phyloP scores from a whole-genome alignment of 768 basidiomycete genomes.

The Podaxis sp. region DNA sequence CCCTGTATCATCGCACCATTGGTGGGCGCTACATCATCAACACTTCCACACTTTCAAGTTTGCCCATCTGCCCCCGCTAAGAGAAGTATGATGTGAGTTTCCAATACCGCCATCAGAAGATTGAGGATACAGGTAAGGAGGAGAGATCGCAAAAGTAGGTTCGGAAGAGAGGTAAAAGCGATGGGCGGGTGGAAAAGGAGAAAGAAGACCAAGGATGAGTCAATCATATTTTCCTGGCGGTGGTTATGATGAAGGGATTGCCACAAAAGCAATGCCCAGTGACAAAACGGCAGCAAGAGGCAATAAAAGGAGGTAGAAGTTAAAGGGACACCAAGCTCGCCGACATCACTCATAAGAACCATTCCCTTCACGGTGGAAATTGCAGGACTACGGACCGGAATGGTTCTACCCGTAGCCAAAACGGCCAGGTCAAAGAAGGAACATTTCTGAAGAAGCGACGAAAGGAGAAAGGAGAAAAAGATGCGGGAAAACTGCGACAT shows the following conservation, averaged over 20 bases:
- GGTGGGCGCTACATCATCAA: conserved; percentile 38
- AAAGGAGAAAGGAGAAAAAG: background rate
- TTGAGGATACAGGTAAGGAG: background rate
- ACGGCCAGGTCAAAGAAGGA: background rate
- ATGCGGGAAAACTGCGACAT: conserved; percentile 13
- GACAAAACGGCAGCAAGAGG: no score
- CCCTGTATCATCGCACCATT: background rate
- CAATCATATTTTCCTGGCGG: background rate
- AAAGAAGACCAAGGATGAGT: background rate
- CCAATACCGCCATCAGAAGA: conserved; percentile 13
- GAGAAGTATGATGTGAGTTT: conserved; percentile 10
- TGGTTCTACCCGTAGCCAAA: no score
- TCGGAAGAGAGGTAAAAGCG: background rate
- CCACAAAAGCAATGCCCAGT: background rate
- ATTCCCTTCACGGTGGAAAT: no score
- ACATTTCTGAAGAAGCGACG: background rate
- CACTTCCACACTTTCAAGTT: conserved; percentile 40
- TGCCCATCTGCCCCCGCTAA: conserved; percentile 37
- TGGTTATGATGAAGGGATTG: background rate
- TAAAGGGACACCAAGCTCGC: no score
- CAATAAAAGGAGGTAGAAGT: no score
- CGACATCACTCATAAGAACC: no score
- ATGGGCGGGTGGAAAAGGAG: background rate
- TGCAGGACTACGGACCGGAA: no score
- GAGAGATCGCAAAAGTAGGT: background rate